phyloP scores from a whole-genome alignment of 306 rosid genomes.

The Ochetophila trinervis region DNA sequence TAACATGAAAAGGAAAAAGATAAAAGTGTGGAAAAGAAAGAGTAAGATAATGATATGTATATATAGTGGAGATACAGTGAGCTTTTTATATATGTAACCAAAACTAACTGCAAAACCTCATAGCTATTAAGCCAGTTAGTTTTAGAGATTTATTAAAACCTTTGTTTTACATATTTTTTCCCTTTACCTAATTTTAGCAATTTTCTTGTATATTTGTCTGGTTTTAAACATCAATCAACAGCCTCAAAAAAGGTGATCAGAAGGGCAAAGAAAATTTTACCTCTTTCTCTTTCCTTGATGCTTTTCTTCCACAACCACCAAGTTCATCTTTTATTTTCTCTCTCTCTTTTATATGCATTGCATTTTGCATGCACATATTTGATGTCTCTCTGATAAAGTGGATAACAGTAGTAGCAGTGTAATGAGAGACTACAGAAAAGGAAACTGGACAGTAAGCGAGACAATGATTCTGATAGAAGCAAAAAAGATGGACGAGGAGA shows the following conservation, averaged over 20 bases:
- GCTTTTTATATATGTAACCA: too few species aligned
- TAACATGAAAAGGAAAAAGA: slow-evolving; percentile 11
- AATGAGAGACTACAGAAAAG: slow-evolving; percentile 44
- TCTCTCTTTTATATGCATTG: slow-evolving; percentile 1
- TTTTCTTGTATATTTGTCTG: slow-evolving; percentile 24
- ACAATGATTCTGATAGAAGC: slow-evolving; percentile 50
- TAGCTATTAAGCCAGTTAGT: not conserved
- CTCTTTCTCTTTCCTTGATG: slow-evolving; percentile 6
- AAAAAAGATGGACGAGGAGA: slow-evolving; percentile 49
- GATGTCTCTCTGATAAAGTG: slow-evolving; percentile 37
- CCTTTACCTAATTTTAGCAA: slow-evolving; percentile 24
- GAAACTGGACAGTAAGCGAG: slow-evolving; percentile 49
- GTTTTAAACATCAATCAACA: slow-evolving; percentile 14
- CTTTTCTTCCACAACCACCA: too few species aligned
- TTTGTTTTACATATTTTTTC: not conserved
- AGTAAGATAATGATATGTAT: not conserved
- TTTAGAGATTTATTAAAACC: not conserved
- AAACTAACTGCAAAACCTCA: slow-evolving; percentile 3
- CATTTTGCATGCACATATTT: not conserved
- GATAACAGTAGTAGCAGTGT: slow-evolving; percentile 15
- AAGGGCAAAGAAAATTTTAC: not conserved
- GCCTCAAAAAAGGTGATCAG: too few species aligned
- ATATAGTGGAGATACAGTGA: not conserved
- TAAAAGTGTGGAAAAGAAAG: slow-evolving; percentile 1
- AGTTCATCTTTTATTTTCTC: not conserved